Evolutionary conservation across 164 flowering plant genomes (phyloP).

Genomic region (Liriodendron chinense): DNA sequence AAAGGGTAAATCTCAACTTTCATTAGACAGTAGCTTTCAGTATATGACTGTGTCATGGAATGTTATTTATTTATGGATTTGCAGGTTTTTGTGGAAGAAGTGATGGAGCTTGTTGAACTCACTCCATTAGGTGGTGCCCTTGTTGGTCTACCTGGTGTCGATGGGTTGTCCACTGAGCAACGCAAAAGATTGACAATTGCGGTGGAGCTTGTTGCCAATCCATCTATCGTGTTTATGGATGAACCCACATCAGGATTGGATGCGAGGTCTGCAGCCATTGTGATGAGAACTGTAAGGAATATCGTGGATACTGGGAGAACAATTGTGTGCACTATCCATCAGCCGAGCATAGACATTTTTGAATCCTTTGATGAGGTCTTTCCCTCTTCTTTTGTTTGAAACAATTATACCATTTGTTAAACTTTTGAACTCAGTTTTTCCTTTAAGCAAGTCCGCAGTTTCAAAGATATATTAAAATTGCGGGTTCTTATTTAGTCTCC

Average conservation of each 20-base stretch:
- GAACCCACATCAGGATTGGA: constrained; percentile 4
- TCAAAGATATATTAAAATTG: neutral
- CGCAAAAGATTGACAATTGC: constrained; percentile 7
- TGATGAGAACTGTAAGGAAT: constrained; percentile 9
- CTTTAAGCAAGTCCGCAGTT: neutral
- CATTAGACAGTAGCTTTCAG: neutral
- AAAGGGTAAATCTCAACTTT: constrained; percentile 45
- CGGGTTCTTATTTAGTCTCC: neutral
- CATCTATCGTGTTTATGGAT: constrained; percentile 7
- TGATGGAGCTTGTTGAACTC: constrained; percentile 6
- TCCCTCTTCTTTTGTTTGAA: constrained; percentile 4
- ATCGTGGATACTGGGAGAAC: constrained; percentile 5
- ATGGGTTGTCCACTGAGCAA: constrained; percentile 6
- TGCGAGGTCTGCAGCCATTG: constrained; percentile 7
- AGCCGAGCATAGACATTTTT: constrained; percentile 6
- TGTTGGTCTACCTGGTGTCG: constrained; percentile 2
- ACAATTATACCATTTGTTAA: neutral
- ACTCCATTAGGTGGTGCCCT: neutral
- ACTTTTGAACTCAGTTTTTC: neutral
- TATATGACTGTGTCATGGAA: constrained; percentile 8
- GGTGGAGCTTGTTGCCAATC: constrained; percentile 6
- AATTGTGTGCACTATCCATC: constrained; percentile 4
- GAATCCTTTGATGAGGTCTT: constrained; percentile 11
- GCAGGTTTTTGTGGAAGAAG: constrained; percentile 1
- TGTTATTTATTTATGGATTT: constrained; percentile 12